Percentiles rank a stretch among this genome's conserved stretches.
Evolutionary conservation across 768 basidiomycete genomes (phyloP).

Genomic region (Serendipita vermifera): DNA sequence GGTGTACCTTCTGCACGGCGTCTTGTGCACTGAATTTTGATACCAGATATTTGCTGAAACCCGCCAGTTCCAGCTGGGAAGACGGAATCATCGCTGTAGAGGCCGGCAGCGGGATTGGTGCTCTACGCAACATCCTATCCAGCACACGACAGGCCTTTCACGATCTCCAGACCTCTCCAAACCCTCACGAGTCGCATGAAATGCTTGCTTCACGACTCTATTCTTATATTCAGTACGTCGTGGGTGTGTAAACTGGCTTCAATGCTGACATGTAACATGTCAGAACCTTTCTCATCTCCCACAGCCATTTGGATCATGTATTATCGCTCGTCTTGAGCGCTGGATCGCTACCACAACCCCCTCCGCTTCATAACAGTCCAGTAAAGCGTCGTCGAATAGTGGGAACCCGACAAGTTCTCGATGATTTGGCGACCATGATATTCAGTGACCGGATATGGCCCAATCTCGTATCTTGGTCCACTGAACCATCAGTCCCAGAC

Average conservation of each 20-base stretch:
- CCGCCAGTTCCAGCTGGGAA: slow-evolving; percentile 49
- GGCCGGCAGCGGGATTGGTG: slow-evolving; percentile 83
- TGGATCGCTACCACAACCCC: slow-evolving; percentile 49
- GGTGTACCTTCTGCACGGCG: slow-evolving; percentile 11
- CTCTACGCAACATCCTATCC: slow-evolving; percentile 48
- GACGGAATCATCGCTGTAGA: slow-evolving; percentile 77
- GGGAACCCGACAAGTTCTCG: slow-evolving; percentile 45
- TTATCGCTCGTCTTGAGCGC: slow-evolving; percentile 71
- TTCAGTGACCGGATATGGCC: slow-evolving; percentile 81
- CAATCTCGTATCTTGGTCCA: slow-evolving; percentile 61
- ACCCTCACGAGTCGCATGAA: slow-evolving; percentile 14
- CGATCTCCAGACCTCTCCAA: slow-evolving; percentile 11
- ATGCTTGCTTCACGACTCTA: slow-evolving; percentile 32
- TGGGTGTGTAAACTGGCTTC: not conserved
- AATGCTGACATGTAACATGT: not conserved
- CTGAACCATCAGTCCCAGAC: slow-evolving; percentile 36
- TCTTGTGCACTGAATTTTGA: slow-evolving; percentile 14
- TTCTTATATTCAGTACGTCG: slow-evolving; percentile 37
- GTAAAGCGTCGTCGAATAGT: slow-evolving; percentile 44
- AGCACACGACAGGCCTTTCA: slow-evolving; percentile 43
- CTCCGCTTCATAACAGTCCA: not conserved
- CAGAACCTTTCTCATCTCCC: slow-evolving; percentile 76
- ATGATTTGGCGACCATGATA: slow-evolving; percentile 48
- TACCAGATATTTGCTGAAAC: slow-evolving; percentile 78
- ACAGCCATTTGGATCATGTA: slow-evolving; percentile 86